Percentiles rank a stretch among this genome's conserved stretches.
These are phyloP conservation scores for Pseudoneurospora amorphoporcata DNA, from an alignment of 495 filamentous ascomycete species.

Conservation along the genomic window DNA sequence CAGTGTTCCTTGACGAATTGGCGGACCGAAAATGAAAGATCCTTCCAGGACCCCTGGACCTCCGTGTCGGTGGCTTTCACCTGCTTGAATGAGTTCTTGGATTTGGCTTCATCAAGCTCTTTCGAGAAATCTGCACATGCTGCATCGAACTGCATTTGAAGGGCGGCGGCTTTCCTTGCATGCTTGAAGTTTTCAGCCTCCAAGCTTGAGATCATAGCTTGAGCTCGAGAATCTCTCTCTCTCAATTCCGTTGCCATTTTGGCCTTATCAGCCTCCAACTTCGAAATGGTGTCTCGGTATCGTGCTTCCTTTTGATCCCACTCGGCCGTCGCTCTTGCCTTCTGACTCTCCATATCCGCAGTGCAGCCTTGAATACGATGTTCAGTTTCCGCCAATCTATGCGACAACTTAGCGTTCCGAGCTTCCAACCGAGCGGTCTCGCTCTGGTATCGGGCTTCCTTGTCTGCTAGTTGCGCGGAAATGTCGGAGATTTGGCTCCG, in stretches of 20 bases:
- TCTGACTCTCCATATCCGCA: not conserved
- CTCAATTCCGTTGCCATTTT: not conserved
- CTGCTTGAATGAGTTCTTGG: not conserved
- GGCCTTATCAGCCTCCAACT: not conserved
- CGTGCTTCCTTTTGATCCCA: too few relatives aligned
- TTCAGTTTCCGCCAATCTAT: too few relatives aligned
- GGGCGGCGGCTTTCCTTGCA: not conserved
- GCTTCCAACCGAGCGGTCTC: too few relatives aligned
- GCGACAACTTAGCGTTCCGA: too few relatives aligned
- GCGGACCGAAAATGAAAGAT: not conserved
- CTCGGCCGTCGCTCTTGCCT: not conserved
- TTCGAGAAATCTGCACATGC: not conserved
- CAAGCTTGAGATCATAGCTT: not conserved
- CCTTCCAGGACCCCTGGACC: slow-evolving; percentile 2
- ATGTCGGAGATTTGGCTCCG: too few relatives aligned
- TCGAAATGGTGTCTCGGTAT: not conserved
- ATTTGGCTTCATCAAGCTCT: not conserved
- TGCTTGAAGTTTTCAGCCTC: not conserved
- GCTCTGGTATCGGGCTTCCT: too few relatives aligned
- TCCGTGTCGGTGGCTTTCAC: not conserved
- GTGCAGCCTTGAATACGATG: not conserved
- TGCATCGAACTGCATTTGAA: not conserved
- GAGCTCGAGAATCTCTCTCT: not conserved
- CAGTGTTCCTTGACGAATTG: slow-evolving; percentile 2
- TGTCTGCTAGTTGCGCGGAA: too few relatives aligned